Evolutionary conservation across 2,329 filamentous ascomycete genomes (phyloP).

Genomic region (Thermothelomyces thermophilus): DNA sequence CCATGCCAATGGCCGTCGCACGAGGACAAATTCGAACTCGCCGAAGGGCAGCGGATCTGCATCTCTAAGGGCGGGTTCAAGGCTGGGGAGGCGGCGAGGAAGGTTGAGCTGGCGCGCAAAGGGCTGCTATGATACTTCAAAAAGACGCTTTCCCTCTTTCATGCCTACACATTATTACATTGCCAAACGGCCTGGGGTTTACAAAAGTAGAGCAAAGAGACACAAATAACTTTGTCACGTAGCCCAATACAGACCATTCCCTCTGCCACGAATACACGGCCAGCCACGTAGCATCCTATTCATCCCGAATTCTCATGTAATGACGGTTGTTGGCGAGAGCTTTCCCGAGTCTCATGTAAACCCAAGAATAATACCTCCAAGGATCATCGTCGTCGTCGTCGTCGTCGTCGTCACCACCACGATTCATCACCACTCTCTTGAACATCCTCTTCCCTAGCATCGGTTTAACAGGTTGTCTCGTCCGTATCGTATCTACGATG

Average conservation of each 20-base stretch:
- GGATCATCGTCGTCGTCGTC: too few relatives aligned
- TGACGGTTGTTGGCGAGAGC: too few relatives aligned
- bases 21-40: conserved; percentile 71
- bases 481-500: conserved; percentile 6
- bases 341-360: too few relatives aligned
- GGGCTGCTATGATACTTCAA: conserved; percentile 52
- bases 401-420: too few relatives aligned
- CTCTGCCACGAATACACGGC: not conserved
- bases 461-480: not conserved
- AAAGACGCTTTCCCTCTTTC: too few relatives aligned
- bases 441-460: too few relatives aligned
- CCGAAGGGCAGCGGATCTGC: conserved; percentile 66
- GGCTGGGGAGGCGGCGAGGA: conserved; percentile 62
- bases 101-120: conserved; percentile 74
- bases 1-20: conserved; percentile 75
- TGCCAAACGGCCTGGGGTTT: not conserved
- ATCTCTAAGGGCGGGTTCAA: conserved; percentile 70
- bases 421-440: too few relatives aligned
- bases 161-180: not conserved
- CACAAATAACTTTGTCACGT: not conserved
- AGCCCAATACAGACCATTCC: not conserved
- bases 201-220: not conserved
- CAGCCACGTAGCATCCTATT: not conserved
- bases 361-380: too few relatives aligned
- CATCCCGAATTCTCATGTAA: too few relatives aligned